Evolutionary conservation across 164 flowering plant species (phyloP).

Genomic region (Stephania japonica): DNA sequence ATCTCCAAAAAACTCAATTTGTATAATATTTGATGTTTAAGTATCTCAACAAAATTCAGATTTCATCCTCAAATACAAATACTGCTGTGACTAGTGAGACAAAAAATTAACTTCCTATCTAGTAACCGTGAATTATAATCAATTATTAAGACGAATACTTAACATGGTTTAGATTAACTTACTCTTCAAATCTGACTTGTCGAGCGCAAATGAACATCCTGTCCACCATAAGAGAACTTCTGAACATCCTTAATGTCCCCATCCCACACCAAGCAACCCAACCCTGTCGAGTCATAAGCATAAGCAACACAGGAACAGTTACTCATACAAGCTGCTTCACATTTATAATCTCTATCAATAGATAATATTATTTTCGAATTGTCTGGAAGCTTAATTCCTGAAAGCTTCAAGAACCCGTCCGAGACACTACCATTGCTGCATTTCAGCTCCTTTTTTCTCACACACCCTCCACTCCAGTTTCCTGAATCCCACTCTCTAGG

Average conservation of each 20-base stretch:
- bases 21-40: too few relatives aligned
- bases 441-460: neutral
- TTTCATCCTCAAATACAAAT: neutral
- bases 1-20: neutral
- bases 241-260: neutral
- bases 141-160: neutral
- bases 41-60: too few relatives aligned
- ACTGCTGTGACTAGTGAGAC: neutral
- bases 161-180: neutral
- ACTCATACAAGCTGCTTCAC: neutral
- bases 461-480: constrained; percentile 11
- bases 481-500: constrained; percentile 2
- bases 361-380: neutral
- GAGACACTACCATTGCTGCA: neutral
- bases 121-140: neutral
- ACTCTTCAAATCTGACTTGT: constrained; percentile 3
- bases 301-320: constrained; percentile 11
- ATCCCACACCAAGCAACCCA: constrained; percentile 6
- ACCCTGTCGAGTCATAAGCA: neutral
- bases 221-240: neutral
- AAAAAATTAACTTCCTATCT: neutral
- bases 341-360: neutral
- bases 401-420: neutral
- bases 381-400: neutral
- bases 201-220: constrained; percentile 7